phyloP scores from a whole-genome alignment of 2,329 filamentous ascomycete genomes.

The Colletotrichum sp. region DNA sequence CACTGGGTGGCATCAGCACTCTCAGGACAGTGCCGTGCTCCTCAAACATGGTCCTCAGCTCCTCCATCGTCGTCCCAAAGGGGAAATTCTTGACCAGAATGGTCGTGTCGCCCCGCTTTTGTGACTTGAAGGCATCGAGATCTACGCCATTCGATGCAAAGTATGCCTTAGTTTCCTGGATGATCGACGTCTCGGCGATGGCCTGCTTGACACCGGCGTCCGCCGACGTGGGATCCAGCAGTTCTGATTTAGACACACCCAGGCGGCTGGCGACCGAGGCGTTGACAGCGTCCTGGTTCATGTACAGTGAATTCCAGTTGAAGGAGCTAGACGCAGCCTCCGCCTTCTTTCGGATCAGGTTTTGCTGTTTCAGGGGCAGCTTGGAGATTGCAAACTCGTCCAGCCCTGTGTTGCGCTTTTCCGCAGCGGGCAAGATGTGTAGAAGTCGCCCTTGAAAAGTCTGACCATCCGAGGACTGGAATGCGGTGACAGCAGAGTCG shows the following conservation, averaged over 20 bases:
- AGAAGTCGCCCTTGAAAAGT: conserved; percentile 92
- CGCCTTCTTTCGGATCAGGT: conserved; percentile 83
- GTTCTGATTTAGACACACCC: conserved; percentile 86
- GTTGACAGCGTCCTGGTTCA: conserved; percentile 96
- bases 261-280: conserved; percentile 85
- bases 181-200: conserved; percentile 93
- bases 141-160: conserved; percentile 89
- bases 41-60: conserved; percentile 81
- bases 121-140: conserved; percentile 86
- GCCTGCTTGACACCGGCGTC: conserved; percentile 97
- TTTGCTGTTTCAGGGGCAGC: conserved; percentile 92
- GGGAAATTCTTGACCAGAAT: conserved; percentile 97
- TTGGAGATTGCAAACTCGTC: conserved; percentile 92
- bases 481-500: conserved; percentile 77
- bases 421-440: conserved; percentile 84
- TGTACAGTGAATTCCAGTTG: conserved; percentile 99
- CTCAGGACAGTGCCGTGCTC: conserved; percentile 82
- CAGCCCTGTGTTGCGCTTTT: conserved; percentile 80
- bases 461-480: conserved; percentile 78
- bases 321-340: conserved; percentile 78
- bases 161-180: conserved; percentile 94
- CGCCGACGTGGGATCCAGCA: conserved; percentile 93
- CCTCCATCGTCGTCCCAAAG: conserved; percentile 78
- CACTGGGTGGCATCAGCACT: conserved; percentile 89
- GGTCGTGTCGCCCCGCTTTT: conserved; percentile 81